Evolutionary conservation across 495 filamentous ascomycete genomes (phyloP), one percentile per base, ranked within the genome.

Genomic region (Staphylotrichum longicolle): DNA sequence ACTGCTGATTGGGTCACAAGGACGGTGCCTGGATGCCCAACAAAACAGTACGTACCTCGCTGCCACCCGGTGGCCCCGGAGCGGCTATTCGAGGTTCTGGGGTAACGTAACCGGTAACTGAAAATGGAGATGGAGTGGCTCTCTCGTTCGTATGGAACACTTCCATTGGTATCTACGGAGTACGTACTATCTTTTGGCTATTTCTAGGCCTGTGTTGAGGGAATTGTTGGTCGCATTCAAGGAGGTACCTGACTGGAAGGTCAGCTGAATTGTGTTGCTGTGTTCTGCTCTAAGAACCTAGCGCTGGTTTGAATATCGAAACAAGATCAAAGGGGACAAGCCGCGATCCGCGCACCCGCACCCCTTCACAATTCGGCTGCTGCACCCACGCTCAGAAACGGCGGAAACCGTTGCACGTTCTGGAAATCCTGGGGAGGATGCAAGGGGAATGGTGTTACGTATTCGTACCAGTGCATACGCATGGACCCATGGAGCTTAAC

Each of bases 1-100:
- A 58, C 69, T 64, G 68, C 66, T 74, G 66, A 70, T 70, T 74
- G 68, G 70, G 67, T 73, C 70, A 71, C 69, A 62, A 54, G 66
- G 57, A 40, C 58, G 52, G 71, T 74, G 67, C 70, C 71, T 74
- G 68, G 68, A 67, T 51, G 42, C 46, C 56, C 42, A 51, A 54
- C 48, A 57, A 49, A 27, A 39, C 34, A 45, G 50, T 54, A 41
- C 56, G 59, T 64, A 57, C 62, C 64, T 27, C 45, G 34, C 20
- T 52, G 44, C 53, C 58, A 44, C 44, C 30, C 65, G 54, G 60
- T 46, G 52, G 40, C n/a, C 52, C 34, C 20, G 50, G 60, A 61
- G 63, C 70, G 70, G 70, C 59, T 72, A 72, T 72, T 72, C 60
- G 58, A 72, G 70, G 70, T 67, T 68, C 62, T 70, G 63, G 57